phyloP scores from a whole-genome alignment of 805 yeast species.

The Wickerhamiella hasegawae region DNA sequence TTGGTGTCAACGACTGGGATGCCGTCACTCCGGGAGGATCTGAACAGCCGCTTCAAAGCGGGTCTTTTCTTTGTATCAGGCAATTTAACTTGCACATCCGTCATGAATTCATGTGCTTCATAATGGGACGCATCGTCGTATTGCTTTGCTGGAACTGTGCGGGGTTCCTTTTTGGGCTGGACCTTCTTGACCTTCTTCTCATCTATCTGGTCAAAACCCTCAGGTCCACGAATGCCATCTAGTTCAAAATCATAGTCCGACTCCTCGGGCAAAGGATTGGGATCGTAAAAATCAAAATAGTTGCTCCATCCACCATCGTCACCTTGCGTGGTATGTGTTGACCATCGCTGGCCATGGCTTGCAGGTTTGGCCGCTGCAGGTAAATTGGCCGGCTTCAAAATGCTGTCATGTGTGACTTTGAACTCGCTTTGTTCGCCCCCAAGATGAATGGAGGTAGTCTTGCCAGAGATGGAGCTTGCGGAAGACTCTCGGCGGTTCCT shows the following conservation, averaged over 20 bases:
- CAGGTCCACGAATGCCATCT: not conserved
- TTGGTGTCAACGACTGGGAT: too few species aligned
- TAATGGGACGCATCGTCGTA: not conserved
- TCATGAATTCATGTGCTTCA: not conserved
- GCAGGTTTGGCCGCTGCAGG: not conserved
- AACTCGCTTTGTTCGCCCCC: not conserved
- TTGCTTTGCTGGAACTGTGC: not conserved
- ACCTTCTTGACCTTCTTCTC: not conserved
- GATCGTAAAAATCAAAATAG: conserved; percentile 3
- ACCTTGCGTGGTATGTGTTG: conserved; percentile 1
- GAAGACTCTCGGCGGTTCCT: not conserved
- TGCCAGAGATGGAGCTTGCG: not conserved
- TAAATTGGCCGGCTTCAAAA: not conserved
- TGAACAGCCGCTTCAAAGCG: too few species aligned
- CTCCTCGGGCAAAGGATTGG: not conserved
- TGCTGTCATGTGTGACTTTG: not conserved
- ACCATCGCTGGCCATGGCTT: not conserved
- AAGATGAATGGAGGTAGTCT: not conserved
- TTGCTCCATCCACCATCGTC: not conserved
- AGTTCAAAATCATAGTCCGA: not conserved
- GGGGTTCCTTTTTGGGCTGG: not conserved
- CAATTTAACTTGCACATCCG: not conserved
- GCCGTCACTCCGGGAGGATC: too few species aligned
- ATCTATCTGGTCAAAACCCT: not conserved
- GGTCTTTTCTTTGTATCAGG: not conserved